A percentile compares a stretch with the other conserved stretches of the same genome.
Conservation (phyloP, 371 early-diverging fungal genomes). For the Lichtheimia hyalospora region DNA sequence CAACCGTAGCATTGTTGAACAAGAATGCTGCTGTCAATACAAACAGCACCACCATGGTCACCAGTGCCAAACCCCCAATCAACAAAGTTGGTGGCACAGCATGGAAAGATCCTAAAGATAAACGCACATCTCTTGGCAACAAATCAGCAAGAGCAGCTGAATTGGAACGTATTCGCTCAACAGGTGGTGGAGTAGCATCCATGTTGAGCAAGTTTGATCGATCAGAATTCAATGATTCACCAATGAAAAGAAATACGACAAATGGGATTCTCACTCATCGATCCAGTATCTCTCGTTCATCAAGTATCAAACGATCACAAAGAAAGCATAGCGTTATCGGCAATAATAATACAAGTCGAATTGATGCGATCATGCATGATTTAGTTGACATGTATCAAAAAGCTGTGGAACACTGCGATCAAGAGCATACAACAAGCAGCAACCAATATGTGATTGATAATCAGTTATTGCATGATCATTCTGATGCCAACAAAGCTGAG, state of each 20-base stretch:
- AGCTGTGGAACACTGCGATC: neutral
- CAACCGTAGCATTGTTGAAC: constrained; percentile 39
- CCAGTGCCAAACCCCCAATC: neutral
- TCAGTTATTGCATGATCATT: no score
- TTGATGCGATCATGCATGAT: neutral
- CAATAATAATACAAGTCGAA: neutral
- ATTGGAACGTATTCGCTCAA: neutral
- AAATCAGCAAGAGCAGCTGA: neutral
- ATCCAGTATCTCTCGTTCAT: neutral
- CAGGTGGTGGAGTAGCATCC: constrained; percentile 20
- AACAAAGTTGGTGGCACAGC: neutral
- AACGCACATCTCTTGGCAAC: neutral
- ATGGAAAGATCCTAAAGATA: neutral
- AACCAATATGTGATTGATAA: neutral
- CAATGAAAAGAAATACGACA: neutral
- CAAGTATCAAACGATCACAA: neutral
- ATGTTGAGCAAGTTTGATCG: constrained; percentile 26
- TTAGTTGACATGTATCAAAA: neutral
- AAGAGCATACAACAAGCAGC: neutral
- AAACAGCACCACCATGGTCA: constrained; percentile 1
- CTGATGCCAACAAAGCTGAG: neutral
- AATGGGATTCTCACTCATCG: neutral
- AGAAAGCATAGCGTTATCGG: neutral
- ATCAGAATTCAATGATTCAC: neutral
- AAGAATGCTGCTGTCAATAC: constrained; percentile 9